Evolutionary conservation across 805 yeast species (phyloP), one percentile per base, ranked within the genome.

Genomic region (Pichia kluyveri): DNA sequence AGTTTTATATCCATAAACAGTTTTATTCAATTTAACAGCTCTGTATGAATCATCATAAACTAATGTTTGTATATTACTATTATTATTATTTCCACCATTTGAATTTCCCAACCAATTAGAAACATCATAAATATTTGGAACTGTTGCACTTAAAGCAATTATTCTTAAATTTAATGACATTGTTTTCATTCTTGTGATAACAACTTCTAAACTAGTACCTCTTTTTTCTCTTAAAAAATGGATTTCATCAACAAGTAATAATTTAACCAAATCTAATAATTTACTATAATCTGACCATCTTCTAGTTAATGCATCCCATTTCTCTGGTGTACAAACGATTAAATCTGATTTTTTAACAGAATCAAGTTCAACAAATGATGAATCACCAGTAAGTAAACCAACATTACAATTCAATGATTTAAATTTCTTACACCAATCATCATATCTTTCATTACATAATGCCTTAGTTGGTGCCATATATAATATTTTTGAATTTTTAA

Each of bases 241-340:
- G 0, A 93, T 96, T 67, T 91, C 99, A 71, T 91, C 99, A 51
- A 93, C 89, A 49, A 91, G 86, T 49, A 91, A 68, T 14, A 93
- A 67, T 62, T 82, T 86, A 8, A 91, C 93, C 57, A 86, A 87
- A 10, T 84, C 79, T 2, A 86, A 84, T 44, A 89, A 65, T 55
- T 88, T 95, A 44, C 77, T 78, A 58, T 89, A 96, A 45, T 96
- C 96, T 54, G 75, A 82, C 44, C 89, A 83, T 60, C 91, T 91
- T 59, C 98, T 77, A 0, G 99, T 91, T 1, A 93, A 96, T 2
- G 91, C 97, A 67, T 89, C 97, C 96, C 97, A 89, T 65, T 89
- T 89, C 60, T 89, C 96, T 5, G 54, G 51, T 0, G 96, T 96
- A 0, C 96, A 90, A 0, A 96, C 88, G 3, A 89, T 96, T 51